A percentile compares a stretch with the other conserved stretches of the same genome.
Conservation (phyloP, 148 eudicot species). For the Vaccinium darrowii region DNA sequence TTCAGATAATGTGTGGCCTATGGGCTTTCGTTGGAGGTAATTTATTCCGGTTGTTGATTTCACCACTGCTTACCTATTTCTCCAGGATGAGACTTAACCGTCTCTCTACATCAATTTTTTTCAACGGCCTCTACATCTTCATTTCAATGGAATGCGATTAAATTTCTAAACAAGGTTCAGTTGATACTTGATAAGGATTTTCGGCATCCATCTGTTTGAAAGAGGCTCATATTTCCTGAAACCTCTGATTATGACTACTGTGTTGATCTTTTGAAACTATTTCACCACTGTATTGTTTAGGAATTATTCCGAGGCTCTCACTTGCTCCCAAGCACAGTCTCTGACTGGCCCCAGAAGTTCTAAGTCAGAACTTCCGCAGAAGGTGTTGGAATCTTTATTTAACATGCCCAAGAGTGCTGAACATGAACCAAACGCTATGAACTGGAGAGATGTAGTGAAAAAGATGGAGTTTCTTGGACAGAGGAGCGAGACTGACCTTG, state of each 20-base stretch:
- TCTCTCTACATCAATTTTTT: neutral
- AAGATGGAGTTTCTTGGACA: constrained; percentile 80
- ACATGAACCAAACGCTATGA: constrained; percentile 71
- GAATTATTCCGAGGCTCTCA: constrained; percentile 56
- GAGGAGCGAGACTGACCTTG: constrained; percentile 40
- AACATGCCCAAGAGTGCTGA: constrained; percentile 58
- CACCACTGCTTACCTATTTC: neutral
- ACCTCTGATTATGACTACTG: neutral
- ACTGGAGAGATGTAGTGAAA: constrained; percentile 84
- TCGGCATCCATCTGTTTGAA: neutral
- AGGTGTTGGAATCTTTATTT: constrained; percentile 79
- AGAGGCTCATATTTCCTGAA: neutral
- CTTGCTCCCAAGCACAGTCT: constrained; percentile 39
- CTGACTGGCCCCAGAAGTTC: constrained; percentile 28
- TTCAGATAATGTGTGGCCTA: constrained; percentile 42
- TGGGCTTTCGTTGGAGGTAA: constrained; percentile 61
- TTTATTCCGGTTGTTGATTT: neutral
- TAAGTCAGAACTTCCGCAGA: constrained; percentile 58
- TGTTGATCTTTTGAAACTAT: neutral
- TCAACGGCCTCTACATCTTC: too few relatives aligned
- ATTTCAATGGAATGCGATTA: neutral
- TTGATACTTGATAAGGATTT: constrained; percentile 1
- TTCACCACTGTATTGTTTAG: constrained; percentile 31
- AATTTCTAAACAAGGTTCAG: neutral
- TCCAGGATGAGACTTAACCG: neutral